Evolutionary conservation across 2,329 filamentous ascomycete genomes (phyloP).

Genomic region (Xylariaceae sp.): DNA sequence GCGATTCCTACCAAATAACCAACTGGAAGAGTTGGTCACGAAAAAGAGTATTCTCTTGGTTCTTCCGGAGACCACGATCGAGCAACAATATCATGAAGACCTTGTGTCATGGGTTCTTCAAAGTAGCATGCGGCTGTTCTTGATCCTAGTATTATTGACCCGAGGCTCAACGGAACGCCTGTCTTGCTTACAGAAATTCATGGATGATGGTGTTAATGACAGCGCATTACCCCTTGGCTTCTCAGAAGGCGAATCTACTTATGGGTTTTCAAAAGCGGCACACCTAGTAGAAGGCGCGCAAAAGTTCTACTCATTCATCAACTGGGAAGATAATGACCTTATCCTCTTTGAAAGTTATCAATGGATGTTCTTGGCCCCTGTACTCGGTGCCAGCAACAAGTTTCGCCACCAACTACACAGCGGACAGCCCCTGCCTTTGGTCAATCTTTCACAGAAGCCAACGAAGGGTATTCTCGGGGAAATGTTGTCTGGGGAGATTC

Average conservation of each 20-base stretch:
- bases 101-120: constrained; percentile 16
- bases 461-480: not conserved
- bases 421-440: constrained; percentile 9
- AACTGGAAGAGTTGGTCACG: constrained; percentile 16
- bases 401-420: constrained; percentile 5
- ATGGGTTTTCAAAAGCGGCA: constrained; percentile 7
- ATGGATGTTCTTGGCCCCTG: constrained; percentile 12
- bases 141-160: constrained; percentile 15
- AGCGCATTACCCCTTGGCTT: constrained; percentile 11
- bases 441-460: not conserved
- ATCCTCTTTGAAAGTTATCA: constrained; percentile 1
- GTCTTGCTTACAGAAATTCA: not conserved
- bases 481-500: constrained; percentile 1
- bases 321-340: constrained; percentile 10
- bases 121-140: constrained; percentile 13
- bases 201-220: constrained; percentile 10
- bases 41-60: constrained; percentile 6
- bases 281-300: not conserved
- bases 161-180: not conserved
- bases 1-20: constrained; percentile 10
- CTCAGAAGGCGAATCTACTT: not conserved
- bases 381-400: constrained; percentile 4
- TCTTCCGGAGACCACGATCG: constrained; percentile 12
- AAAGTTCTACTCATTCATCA: constrained; percentile 4
- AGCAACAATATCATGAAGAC: constrained; percentile 3